Conservation (phyloP, 1,284 basidiomycete genomes). For the Melampsora occidentalis region DNA sequence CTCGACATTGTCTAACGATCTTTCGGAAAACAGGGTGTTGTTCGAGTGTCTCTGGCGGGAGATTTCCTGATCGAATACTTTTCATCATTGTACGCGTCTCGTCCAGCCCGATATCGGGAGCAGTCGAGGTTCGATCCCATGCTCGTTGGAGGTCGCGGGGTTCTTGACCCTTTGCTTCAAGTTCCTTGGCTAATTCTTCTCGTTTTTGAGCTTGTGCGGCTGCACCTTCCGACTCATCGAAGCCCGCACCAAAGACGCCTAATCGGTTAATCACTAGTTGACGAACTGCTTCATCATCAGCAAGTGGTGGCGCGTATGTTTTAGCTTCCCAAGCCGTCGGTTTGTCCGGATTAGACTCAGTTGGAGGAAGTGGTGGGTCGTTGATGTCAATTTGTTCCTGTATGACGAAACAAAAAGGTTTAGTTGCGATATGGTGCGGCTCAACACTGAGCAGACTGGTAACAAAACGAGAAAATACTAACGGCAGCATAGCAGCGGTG, state of each 20-base stretch:
- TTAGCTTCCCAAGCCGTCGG: conserved; percentile 32
- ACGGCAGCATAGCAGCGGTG: conserved; percentile 46
- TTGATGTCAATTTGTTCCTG: conserved; percentile 12
- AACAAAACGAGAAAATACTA: conserved; percentile 21
- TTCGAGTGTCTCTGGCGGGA: conserved; percentile 7
- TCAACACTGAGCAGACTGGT: no score
- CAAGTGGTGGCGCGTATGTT: conserved; percentile 13
- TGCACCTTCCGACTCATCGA: conserved; percentile 26
- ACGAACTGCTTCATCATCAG: conserved; percentile 26
- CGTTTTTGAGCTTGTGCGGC: conserved; percentile 5
- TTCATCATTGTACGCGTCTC: neutral
- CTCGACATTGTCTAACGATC: conserved; percentile 47
- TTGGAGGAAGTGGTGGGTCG: conserved; percentile 42
- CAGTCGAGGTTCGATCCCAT: conserved; percentile 9
- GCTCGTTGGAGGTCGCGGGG: conserved; percentile 1
- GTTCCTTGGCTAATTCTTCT: conserved; percentile 1
- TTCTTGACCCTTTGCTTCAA: conserved; percentile 22
- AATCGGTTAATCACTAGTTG: conserved; percentile 32
- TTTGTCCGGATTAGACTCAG: neutral
- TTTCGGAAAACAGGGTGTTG: conserved; percentile 44
- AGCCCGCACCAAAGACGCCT: conserved; percentile 17
- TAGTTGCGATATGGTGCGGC: no score
- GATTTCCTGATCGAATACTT: neutral
- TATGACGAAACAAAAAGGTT: neutral
- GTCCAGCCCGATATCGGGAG: neutral